A percentile compares a stretch with the other conserved stretches of the same genome.
Evolutionary conservation across 768 basidiomycete genomes (phyloP).

Genomic region (Hemileccinum impolitum): DNA sequence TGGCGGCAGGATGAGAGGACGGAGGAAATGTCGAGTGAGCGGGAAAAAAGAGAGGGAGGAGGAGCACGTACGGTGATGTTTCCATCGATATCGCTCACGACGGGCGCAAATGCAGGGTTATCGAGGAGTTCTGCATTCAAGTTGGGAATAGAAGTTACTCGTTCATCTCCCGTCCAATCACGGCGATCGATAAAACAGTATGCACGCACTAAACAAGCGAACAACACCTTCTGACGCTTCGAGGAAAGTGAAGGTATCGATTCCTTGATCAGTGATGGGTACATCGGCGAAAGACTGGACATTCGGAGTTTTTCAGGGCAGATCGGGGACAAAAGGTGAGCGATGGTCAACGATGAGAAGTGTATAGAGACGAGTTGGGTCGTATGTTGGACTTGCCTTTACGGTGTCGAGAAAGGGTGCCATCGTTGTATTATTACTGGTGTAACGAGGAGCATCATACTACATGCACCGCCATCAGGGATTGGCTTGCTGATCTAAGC

Average conservation of each 20-base stretch:
- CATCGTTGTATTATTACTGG: conserved; percentile 39
- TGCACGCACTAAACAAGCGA: conserved; percentile 81
- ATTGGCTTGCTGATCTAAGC: too few relatives aligned
- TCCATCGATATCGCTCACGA: conserved; percentile 83
- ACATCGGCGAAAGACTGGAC: conserved; percentile 91
- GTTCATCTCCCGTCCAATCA: background rate
- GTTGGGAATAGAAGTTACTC: background rate
- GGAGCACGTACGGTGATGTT: conserved; percentile 74
- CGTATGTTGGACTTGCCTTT: conserved; percentile 41
- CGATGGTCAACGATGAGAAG: background rate
- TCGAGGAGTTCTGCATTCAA: conserved; percentile 20
- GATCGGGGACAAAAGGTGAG: background rate
- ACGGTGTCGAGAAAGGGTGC: conserved; percentile 73
- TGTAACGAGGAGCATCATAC: background rate
- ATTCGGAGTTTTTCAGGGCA: background rate
- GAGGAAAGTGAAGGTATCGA: conserved; percentile 85
- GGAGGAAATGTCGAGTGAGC: background rate
- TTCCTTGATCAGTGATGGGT: conserved; percentile 76
- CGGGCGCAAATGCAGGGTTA: conserved; percentile 65
- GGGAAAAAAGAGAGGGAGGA: background rate
- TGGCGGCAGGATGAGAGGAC: background rate
- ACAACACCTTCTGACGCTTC: conserved; percentile 88
- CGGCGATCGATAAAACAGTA: background rate
- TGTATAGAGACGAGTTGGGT: too few relatives aligned
- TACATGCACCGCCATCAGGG: too few relatives aligned